Evolutionary conservation across 495 filamentous ascomycete species (phyloP).

Genomic region (Hypoxylon perforatum): DNA sequence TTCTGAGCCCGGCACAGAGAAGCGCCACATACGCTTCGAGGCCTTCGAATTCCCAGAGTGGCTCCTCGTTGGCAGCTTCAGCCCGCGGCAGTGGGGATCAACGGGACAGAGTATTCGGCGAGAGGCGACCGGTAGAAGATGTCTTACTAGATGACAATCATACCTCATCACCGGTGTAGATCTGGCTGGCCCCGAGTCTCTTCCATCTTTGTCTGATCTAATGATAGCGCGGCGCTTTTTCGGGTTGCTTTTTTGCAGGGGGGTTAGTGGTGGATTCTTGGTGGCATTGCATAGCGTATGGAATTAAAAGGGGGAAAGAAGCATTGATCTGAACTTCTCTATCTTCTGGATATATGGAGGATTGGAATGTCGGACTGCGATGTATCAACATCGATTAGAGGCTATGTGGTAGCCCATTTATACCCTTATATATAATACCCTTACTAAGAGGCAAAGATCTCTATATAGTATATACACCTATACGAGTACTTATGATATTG

Average conservation of each 20-base stretch:
- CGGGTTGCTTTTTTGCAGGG: slow-evolving; percentile 20
- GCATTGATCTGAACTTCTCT: not conserved
- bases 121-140: slow-evolving; percentile 42
- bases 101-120: slow-evolving; percentile 24
- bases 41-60: slow-evolving; percentile 20
- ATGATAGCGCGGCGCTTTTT: slow-evolving; percentile 45
- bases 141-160: slow-evolving; percentile 24
- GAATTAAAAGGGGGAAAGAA: slow-evolving; percentile 20
- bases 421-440: slow-evolving; percentile 10
- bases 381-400: slow-evolving; percentile 8
- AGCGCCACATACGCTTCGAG: slow-evolving; percentile 19
- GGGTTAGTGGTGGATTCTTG: slow-evolving; percentile 10
- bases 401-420: not conserved
- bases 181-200: not conserved
- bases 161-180: slow-evolving; percentile 28
- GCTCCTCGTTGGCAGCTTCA: slow-evolving; percentile 12
- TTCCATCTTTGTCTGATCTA: slow-evolving; percentile 31
- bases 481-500: slow-evolving; percentile 5
- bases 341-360: slow-evolving; percentile 1
- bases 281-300: slow-evolving; percentile 41
- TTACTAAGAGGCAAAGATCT: slow-evolving; percentile 2
- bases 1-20: slow-evolving; percentile 20
- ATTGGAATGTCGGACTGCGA: slow-evolving; percentile 4
- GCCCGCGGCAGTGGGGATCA: slow-evolving; percentile 22
- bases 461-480: slow-evolving; percentile 7